These are phyloP conservation scores for Solanum gandarillasii DNA, from an alignment of 257 asterid genomes.

Conservation along the genomic window DNA sequence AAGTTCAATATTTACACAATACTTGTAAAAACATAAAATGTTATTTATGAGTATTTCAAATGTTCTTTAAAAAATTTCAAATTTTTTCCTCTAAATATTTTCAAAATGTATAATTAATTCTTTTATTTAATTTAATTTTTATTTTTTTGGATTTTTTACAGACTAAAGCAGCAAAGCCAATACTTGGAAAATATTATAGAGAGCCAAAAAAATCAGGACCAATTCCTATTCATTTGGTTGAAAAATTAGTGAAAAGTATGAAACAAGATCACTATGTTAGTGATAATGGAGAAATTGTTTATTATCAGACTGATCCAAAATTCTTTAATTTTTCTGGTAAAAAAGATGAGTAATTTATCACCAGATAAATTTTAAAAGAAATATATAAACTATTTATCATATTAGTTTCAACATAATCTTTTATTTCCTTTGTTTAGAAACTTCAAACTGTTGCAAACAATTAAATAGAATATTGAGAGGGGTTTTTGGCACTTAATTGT, in stretches of 20 bases:
- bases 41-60: not conserved
- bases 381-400: not conserved
- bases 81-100: not conserved
- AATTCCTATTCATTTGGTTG: conserved; percentile 51
- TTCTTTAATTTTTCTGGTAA: not conserved
- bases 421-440: not conserved
- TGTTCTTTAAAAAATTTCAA: not conserved
- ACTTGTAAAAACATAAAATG: not conserved
- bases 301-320: conserved; percentile 49
- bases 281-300: conserved; percentile 67
- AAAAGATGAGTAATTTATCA: not conserved
- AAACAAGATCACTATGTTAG: conserved; percentile 64
- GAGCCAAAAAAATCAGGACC: conserved; percentile 73
- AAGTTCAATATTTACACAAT: not conserved
- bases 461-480: not conserved
- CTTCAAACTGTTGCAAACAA: not conserved
- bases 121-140: no score
- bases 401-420: not conserved
- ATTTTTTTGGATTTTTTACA: conserved; percentile 4
- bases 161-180: conserved; percentile 61
- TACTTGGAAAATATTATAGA: conserved; percentile 60
- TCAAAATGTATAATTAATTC: not conserved
- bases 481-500: not conserved
- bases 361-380: not conserved
- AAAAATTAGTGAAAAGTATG: conserved; percentile 39